Evolutionary conservation across 768 basidiomycete genomes (phyloP).

Genomic region (Xanthoconium stramineum): DNA sequence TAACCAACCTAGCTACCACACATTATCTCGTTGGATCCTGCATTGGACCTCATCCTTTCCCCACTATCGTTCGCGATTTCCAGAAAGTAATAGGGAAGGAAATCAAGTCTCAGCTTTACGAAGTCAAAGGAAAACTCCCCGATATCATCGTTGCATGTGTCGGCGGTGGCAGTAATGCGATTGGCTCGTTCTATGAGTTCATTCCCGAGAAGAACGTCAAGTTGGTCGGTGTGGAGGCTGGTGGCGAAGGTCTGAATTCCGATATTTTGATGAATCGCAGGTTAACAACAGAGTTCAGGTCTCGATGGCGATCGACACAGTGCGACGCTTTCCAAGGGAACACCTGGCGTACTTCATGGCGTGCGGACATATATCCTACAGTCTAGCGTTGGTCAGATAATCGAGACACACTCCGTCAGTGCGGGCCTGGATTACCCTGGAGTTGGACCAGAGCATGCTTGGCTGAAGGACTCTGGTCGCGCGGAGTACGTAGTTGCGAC

Average conservation of each 20-base stretch:
- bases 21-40: conserved; percentile 97
- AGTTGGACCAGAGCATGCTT: conserved; percentile 97
- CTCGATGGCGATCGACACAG: conserved; percentile 84
- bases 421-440: conserved; percentile 96
- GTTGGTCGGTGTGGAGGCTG: conserved; percentile 93
- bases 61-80: conserved; percentile 98
- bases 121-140: conserved; percentile 77
- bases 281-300: conserved; percentile 38
- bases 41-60: conserved; percentile 98
- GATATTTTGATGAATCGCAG: not conserved
- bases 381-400: conserved; percentile 84
- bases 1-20: conserved; percentile 88
- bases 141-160: conserved; percentile 96
- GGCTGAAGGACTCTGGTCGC: conserved; percentile 91
- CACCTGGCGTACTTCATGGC: conserved; percentile 93
- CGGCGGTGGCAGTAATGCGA: conserved; percentile 96
- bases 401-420: conserved; percentile 96
- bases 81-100: conserved; percentile 93
- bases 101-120: conserved; percentile 83
- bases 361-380: conserved; percentile 95
- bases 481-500: conserved; percentile 93
- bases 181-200: conserved; percentile 97
- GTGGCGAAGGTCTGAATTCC: conserved; percentile 77
- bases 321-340: conserved; percentile 88
- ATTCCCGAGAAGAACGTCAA: conserved; percentile 83